A percentile compares a stretch with the other conserved stretches of the same genome.
Conservation (phyloP, 2,329 filamentous ascomycete species). For the Calycina marina region DNA sequence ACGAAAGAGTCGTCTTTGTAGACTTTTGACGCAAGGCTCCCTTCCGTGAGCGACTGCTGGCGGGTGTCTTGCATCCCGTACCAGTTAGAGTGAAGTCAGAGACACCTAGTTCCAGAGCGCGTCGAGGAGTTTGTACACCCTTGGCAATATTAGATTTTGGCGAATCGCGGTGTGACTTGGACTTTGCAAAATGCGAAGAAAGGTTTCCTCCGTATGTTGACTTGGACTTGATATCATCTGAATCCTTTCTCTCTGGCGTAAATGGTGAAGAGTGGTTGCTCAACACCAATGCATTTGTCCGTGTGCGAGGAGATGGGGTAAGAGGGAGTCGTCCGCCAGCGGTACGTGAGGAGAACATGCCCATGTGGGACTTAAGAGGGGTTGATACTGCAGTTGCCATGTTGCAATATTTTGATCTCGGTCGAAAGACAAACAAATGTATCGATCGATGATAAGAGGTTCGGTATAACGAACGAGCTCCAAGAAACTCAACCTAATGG, state of each 20-base stretch:
- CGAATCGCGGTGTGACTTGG: slow-evolving; percentile 60
- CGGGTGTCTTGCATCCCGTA: slow-evolving; percentile 57
- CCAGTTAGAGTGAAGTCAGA: slow-evolving; percentile 87
- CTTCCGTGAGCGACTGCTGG: slow-evolving; percentile 41
- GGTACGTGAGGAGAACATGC: slow-evolving; percentile 81
- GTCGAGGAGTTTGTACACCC: slow-evolving; percentile 60
- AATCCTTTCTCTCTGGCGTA: slow-evolving; percentile 50
- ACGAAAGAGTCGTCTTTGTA: slow-evolving; percentile 64
- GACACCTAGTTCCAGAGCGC: slow-evolving; percentile 72
- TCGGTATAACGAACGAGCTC: slow-evolving; percentile 33
- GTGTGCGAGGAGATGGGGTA: slow-evolving; percentile 71
- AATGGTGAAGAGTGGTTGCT: slow-evolving; percentile 55
- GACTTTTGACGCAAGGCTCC: slow-evolving; percentile 36
- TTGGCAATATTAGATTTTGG: slow-evolving; percentile 94
- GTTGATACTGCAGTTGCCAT: slow-evolving; percentile 88
- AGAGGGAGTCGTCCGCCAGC: slow-evolving; percentile 90
- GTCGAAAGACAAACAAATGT: slow-evolving; percentile 35
- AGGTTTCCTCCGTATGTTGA: slow-evolving; percentile 73
- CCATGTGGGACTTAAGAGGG: slow-evolving; percentile 86
- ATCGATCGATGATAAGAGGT: slow-evolving; percentile 27
- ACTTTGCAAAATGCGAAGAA: slow-evolving; percentile 63
- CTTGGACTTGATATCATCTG: slow-evolving; percentile 39
- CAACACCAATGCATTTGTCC: slow-evolving; percentile 34
- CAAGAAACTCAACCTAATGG: slow-evolving; percentile 46
- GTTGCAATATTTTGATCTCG: slow-evolving; percentile 30